Evolutionary conservation across 768 basidiomycete genomes (phyloP), one percentile per base, ranked within the genome.

Genomic region (Termitomyces sp.): DNA sequence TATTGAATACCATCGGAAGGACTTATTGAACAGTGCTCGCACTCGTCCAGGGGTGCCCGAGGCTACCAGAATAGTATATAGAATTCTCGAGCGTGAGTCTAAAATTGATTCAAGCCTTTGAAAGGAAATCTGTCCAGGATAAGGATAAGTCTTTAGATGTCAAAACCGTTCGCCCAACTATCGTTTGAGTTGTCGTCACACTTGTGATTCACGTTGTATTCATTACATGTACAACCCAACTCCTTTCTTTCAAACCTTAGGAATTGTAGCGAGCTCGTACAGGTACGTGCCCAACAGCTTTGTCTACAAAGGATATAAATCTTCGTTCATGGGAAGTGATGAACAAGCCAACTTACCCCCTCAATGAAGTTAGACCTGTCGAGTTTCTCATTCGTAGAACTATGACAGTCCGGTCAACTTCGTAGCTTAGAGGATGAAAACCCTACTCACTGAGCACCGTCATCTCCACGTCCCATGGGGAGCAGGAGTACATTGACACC

Each of bases 381-480:
- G 56, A 98, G 79, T 74, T 98, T 98, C 81, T 98, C 96, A 72
- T 96, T 96, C 11, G 91, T 94, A 56, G 91, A 93, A 74, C 92
- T 92, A 63, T 2, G 59, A 59, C 38, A 43, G 12, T 12, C 14
- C 12, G 5, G 3, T 60, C 34, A 40, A 38, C 45, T 54, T 51
- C 31, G 53, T 15, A 43, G 32, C 11, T 49, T 11, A 36, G 46
- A 29, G 17, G 2, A 25, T 51, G 45, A 31, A 25, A 29, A 8
- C 34, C 5, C 15, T 25, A 85, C 90, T 65, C 69, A 93, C 89
- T 94, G 93, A 46, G 94, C 92, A 66, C 96, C 96, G 65, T 98
- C 96, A 69, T 98, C 94, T 2, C 92, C 92, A 54, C 96, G 81
- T 2, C 94, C 94, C 88, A 96, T 96, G 0, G 95, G 96, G 34